These are phyloP conservation scores for Rauvolfia tetraphylla DNA, from an alignment of 257 asterid species.

Conservation along the genomic window DNA sequence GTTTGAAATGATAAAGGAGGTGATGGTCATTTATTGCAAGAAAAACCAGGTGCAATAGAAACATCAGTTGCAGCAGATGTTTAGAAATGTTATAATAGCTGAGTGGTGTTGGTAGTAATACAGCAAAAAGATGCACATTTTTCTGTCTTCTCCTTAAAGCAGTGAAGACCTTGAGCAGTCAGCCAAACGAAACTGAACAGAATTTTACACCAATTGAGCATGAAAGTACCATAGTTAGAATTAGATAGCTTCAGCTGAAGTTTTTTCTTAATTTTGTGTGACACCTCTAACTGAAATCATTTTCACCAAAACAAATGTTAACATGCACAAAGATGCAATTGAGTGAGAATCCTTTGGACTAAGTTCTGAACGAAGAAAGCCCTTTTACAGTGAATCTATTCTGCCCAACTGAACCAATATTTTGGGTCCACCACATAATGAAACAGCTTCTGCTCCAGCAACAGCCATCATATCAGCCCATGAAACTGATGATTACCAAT, in stretches of 20 bases:
- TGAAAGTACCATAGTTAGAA: neutral
- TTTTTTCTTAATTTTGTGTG: neutral
- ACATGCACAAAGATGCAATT: neutral
- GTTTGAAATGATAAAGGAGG: neutral
- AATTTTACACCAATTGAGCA: neutral
- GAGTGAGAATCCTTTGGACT: conserved; percentile 5
- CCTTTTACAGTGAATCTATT: conserved; percentile 60
- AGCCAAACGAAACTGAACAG: neutral
- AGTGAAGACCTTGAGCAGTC: neutral
- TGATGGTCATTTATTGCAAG: neutral
- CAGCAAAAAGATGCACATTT: neutral
- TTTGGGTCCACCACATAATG: conserved; percentile 82
- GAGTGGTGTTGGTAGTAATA: neutral
- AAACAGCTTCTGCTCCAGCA: conserved; percentile 93
- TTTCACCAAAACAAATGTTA: neutral
- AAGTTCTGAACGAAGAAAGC: conserved; percentile 14
- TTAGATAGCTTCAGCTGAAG: neutral
- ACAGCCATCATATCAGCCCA: conserved; percentile 93
- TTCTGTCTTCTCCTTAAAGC: neutral
- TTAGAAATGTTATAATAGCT: neutral
- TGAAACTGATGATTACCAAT: conserved; percentile 42
- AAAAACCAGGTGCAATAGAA: neutral
- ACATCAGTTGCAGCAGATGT: neutral
- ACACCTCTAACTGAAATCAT: neutral
- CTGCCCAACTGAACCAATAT: conserved; percentile 73